Percentiles rank a stretch among this genome's conserved stretches.
Evolutionary conservation across 208 protist genomes (phyloP).

Genomic region (Leptomonas seymouri): DNA sequence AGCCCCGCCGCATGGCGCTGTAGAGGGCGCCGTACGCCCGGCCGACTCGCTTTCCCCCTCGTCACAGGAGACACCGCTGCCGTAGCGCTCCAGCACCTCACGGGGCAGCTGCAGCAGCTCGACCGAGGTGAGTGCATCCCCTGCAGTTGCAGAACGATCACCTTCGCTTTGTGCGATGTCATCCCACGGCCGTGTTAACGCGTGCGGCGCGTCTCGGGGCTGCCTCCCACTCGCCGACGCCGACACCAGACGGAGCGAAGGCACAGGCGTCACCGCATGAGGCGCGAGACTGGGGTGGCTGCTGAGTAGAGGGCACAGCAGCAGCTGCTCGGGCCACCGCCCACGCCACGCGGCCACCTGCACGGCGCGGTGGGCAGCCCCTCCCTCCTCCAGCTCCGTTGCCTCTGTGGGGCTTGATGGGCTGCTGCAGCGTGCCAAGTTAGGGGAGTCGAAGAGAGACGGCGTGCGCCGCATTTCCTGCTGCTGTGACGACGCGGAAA

Average conservation of each 20-base stretch:
- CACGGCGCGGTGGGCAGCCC: background rate
- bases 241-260: constrained; percentile 3
- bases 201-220: no score
- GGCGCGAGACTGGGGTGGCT: constrained; percentile 11
- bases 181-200: background rate
- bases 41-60: background rate
- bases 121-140: background rate
- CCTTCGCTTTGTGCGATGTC: no score
- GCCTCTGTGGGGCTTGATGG: constrained; percentile 1
- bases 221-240: background rate
- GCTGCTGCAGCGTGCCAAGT: background rate
- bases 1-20: background rate
- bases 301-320: constrained; percentile 22
- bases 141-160: background rate
- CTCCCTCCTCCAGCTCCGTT: background rate
- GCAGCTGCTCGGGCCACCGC: constrained; percentile 28
- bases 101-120: constrained; percentile 13
- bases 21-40: background rate
- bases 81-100: constrained; percentile 10
- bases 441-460: background rate
- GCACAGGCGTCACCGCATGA: background rate
- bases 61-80: background rate
- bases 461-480: background rate
- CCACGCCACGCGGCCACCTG: constrained; percentile 19
- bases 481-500: background rate